phyloP scores from a whole-genome alignment of 345 rosid genomes.

The Pistacia vera region DNA sequence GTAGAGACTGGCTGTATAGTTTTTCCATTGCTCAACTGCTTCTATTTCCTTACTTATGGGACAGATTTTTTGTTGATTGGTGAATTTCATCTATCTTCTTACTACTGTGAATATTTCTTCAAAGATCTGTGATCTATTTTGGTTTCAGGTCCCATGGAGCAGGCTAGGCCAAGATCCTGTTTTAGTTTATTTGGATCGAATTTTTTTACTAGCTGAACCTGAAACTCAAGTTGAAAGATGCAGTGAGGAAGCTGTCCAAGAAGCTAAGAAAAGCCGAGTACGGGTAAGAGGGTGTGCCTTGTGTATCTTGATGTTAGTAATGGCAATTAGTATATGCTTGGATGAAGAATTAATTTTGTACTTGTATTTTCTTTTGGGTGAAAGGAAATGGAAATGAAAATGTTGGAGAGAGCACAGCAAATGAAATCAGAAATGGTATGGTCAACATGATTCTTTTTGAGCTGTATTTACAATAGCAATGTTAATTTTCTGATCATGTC shows the following conservation, averaged over 20 bases:
- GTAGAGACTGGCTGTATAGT: neutral
- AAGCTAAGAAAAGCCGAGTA: constrained; percentile 77
- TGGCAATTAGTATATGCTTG: constrained; percentile 8
- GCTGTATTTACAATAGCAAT: neutral
- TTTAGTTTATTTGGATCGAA: constrained; percentile 82
- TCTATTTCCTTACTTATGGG: neutral
- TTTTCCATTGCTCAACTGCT: neutral
- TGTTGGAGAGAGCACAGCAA: constrained; percentile 67
- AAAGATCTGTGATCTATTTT: constrained; percentile 6
- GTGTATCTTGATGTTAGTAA: constrained; percentile 12
- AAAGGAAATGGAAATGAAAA: constrained; percentile 88
- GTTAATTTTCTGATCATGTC: neutral
- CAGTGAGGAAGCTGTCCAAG: constrained; percentile 86
- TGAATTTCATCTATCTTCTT: neutral
- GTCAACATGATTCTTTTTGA: neutral
- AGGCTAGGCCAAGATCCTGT: constrained; percentile 99
- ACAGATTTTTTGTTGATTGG: neutral
- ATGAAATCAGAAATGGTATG: constrained; percentile 83
- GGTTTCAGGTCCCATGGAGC: constrained; percentile 94
- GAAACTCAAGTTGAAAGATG: constrained; percentile 78
- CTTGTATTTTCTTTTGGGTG: constrained; percentile 27
- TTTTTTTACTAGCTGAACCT: constrained; percentile 87
- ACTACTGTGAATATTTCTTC: neutral
- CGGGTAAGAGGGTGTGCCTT: constrained; percentile 59
- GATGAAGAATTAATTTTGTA: constrained; percentile 21